Evolutionary conservation across 2,329 filamentous ascomycete species (phyloP), one percentile per base, ranked within the genome.

Genomic region (Hirsutella minnesotensis): DNA sequence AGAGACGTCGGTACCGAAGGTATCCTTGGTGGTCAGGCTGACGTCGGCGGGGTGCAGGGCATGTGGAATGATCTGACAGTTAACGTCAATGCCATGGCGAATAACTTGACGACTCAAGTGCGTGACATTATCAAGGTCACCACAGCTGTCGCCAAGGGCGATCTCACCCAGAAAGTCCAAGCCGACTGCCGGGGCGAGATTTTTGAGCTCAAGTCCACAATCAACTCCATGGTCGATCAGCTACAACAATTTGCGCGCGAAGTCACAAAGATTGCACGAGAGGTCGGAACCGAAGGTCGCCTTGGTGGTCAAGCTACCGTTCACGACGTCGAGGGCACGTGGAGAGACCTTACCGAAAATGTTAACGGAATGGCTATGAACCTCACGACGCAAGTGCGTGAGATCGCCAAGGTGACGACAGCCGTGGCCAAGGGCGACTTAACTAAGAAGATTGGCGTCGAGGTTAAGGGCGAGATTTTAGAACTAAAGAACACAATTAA

Each of bases 321-420:
- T 7, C 90, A 95, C 58, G 90, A 95, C 60, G 92, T 96, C 27
- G 86, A 95, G 64, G 90, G 90, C 49, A 96, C 94, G 41, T 96
- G 92, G 90, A 86, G 88, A 57, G 88, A 95, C 60, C 72, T 98
- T 48, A 98, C 90, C 3, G 84, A 90, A 57, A 89, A 89, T 49
- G 90, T 98, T 65, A 98, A 98, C 65, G 85, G 89, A 53, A 96
- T 98, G 90, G 90, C 90, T 58, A 94, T 92, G 75, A 98, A 96
- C 62, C 69, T 98, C 54, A 96, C 90, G 3, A 94, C 92, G 5
- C 90, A 98, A 69, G 92, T 98, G 59, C 83, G 90, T 68, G 89
- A 95, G 64, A 98, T 98, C 54, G 92, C 90, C 48, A 87, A 90
- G 57, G 92, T 98, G 46, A 96, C 90, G 3, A 95, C 89, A 2